A percentile compares a stretch with the other conserved stretches of the same genome.
These are phyloP conservation scores for Amaranthus cruentus DNA, from an alignment of 148 eudicot genomes.

Conservation along the genomic window DNA sequence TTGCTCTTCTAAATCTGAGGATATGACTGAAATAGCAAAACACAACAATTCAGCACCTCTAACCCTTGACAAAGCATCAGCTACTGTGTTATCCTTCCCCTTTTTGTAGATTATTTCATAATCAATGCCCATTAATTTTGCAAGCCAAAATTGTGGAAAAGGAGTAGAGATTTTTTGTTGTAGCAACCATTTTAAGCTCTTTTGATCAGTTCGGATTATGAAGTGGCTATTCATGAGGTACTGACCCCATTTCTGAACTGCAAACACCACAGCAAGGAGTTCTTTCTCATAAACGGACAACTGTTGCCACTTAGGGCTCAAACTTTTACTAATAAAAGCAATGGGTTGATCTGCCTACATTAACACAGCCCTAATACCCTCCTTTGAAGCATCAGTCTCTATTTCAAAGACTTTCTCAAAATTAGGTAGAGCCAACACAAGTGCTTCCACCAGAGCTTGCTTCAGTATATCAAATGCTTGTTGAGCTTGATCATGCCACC, in stretches of 20 bases:
- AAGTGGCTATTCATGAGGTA: neutral
- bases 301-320: neutral
- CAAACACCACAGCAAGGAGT: neutral
- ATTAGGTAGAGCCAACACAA: too few relatives aligned
- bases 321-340: conserved; percentile 10
- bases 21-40: neutral
- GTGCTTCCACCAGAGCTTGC: too few relatives aligned
- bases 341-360: conserved; percentile 8
- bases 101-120: neutral
- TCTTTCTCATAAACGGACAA: conserved; percentile 21
- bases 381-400: neutral
- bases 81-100: neutral
- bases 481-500: too few relatives aligned
- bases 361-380: conserved; percentile 21
- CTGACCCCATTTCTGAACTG: conserved; percentile 8
- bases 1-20: neutral
- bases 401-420: too few relatives aligned
- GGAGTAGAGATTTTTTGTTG: neutral
- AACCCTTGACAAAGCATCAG: neutral
- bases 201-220: conserved; percentile 12
- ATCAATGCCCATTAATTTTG: neutral
- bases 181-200: conserved; percentile 14
- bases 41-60: neutral
- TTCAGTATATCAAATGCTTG: too few relatives aligned
- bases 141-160: conserved; percentile 16